Conservation (phyloP, 495 filamentous ascomycete genomes). For the Clavariopsis aquatica region DNA sequence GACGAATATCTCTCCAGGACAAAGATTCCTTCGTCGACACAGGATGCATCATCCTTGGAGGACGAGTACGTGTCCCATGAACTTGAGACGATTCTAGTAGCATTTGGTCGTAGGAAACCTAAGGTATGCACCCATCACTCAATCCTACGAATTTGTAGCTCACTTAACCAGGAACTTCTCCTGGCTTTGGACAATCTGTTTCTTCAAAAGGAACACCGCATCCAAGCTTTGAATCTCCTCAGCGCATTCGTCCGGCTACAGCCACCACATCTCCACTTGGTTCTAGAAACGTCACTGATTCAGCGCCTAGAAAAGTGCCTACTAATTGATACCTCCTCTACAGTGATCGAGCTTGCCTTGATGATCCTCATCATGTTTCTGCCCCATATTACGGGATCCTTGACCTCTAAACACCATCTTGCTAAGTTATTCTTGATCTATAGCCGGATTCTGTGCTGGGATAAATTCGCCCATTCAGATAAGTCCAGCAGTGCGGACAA, state of each 20-base stretch:
- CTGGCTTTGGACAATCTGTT: conserved; percentile 60
- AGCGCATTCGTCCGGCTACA: conserved; percentile 65
- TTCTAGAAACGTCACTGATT: conserved; percentile 66
- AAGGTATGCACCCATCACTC: conserved; percentile 52
- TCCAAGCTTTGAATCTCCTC: conserved; percentile 59
- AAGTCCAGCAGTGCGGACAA: neutral
- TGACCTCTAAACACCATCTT: conserved; percentile 55
- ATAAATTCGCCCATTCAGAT: conserved; percentile 46
- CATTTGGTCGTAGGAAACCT: conserved; percentile 65
- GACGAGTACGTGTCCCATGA: conserved; percentile 54
- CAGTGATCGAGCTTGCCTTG: conserved; percentile 65
- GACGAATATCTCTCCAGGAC: conserved; percentile 61
- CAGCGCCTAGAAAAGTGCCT: conserved; percentile 67
- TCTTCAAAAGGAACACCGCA: conserved; percentile 58
- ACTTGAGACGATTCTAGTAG: conserved; percentile 55
- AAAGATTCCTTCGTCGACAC: conserved; percentile 44
- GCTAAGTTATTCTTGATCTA: conserved; percentile 75
- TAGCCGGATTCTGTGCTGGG: conserved; percentile 72
- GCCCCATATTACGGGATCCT: conserved; percentile 68
- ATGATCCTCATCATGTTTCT: conserved; percentile 72
- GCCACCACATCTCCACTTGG: conserved; percentile 70
- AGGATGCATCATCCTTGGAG: conserved; percentile 47
- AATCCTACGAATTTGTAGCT: conserved; percentile 11
- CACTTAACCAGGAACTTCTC: conserved; percentile 58
- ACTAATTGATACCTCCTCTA: conserved; percentile 69